Evolutionary conservation across 2,329 filamentous ascomycete species (phyloP).

Genomic region (Paecilomyces sp.): DNA sequence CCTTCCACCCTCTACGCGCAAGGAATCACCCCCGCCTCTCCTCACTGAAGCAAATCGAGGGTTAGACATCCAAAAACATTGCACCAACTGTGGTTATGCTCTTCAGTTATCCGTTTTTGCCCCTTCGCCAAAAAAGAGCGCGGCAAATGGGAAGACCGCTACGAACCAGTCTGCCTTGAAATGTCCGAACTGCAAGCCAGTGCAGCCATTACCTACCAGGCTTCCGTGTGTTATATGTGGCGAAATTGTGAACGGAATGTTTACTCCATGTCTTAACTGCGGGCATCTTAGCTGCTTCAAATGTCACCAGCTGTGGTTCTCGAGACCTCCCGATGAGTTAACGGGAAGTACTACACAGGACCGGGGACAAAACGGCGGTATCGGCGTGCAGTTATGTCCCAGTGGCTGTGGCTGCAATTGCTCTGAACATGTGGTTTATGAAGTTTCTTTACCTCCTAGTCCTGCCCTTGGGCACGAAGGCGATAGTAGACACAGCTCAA

Average conservation of each 20-base stretch:
- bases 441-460: slow-evolving; percentile 24
- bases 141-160: slow-evolving; percentile 14
- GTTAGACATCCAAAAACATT: slow-evolving; percentile 37
- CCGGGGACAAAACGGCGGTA: not conserved
- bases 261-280: slow-evolving; percentile 41
- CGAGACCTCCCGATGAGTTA: slow-evolving; percentile 2
- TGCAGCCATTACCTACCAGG: slow-evolving; percentile 23
- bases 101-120: slow-evolving; percentile 31
- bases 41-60: slow-evolving; percentile 14
- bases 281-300: slow-evolving; percentile 41
- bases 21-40: slow-evolving; percentile 4
- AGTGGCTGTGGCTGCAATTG: slow-evolving; percentile 44
- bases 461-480: not conserved
- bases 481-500: not conserved
- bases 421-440: slow-evolving; percentile 27
- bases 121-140: slow-evolving; percentile 9
- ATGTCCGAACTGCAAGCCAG: slow-evolving; percentile 31
- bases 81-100: slow-evolving; percentile 31
- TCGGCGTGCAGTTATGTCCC: slow-evolving; percentile 29
- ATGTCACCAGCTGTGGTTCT: slow-evolving; percentile 39
- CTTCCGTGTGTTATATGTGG: slow-evolving; percentile 39
- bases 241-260: slow-evolving; percentile 36
- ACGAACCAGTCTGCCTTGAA: slow-evolving; percentile 10
- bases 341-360: slow-evolving; percentile 1
- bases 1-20: slow-evolving; percentile 10